These are phyloP conservation scores for Stylosanthes scabra DNA, from an alignment of 331 rosid species.

Conservation along the genomic window DNA sequence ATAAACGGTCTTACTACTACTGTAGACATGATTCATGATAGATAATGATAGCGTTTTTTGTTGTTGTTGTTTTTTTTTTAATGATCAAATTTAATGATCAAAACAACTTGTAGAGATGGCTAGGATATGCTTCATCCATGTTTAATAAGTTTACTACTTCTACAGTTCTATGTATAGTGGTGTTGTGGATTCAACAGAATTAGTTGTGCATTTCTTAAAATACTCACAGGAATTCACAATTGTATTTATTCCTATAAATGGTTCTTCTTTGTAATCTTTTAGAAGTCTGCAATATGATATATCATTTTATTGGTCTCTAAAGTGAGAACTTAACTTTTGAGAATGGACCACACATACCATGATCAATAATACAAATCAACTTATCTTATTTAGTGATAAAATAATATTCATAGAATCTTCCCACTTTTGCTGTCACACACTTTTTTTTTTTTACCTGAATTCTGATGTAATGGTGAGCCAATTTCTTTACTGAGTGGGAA, in stretches of 20 bases:
- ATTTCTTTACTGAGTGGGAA: slow-evolving; percentile 48
- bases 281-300: not conserved
- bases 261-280: not conserved
- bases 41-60: no score
- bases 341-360: slow-evolving; percentile 25
- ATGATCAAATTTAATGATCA: not conserved
- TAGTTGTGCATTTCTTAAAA: not conserved
- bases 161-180: not conserved
- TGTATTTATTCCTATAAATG: not conserved
- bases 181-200: slow-evolving; percentile 7
- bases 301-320: not conserved
- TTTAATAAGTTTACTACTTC: not conserved
- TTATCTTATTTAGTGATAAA: slow-evolving; percentile 28
- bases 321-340: slow-evolving; percentile 2
- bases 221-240: not conserved
- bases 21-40: no score
- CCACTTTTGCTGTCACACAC: slow-evolving; percentile 33
- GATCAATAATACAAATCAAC: slow-evolving; percentile 10
- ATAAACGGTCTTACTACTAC: no score
- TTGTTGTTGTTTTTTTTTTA: no score
- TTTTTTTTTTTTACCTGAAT: slow-evolving; percentile 32
- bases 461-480: slow-evolving; percentile 34
- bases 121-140: not conserved
- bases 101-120: not conserved
- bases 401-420: slow-evolving; percentile 40